A percentile compares a stretch with the other conserved stretches of the same genome.
Evolutionary conservation across 2,329 filamentous ascomycete genomes (phyloP).

Genomic region (Conoideocrella luteorostrata): DNA sequence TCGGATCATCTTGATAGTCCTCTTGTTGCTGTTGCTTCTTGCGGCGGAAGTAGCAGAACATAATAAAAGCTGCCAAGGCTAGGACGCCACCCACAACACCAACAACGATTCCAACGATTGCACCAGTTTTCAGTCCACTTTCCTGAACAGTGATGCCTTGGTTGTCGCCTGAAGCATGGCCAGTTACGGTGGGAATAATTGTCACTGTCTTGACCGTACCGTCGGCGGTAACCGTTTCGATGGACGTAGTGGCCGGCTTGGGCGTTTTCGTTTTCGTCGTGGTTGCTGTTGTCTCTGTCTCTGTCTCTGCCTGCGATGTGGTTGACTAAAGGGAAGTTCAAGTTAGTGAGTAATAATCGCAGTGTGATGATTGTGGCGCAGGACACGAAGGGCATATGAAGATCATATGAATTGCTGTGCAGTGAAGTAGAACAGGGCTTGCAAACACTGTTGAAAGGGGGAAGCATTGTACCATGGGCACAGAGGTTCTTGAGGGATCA

Average conservation of each 20-base stretch:
- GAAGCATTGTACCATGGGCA: background rate
- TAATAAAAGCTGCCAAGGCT: conserved; percentile 26
- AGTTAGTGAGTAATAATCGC: background rate
- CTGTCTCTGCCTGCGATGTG: background rate
- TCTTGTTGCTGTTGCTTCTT: conserved; percentile 37
- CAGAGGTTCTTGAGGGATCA: background rate
- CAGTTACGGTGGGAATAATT: conserved; percentile 35
- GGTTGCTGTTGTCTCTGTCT: conserved; percentile 1
- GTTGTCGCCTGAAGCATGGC: conserved; percentile 11
- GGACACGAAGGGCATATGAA: too few relatives aligned
- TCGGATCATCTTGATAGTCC: conserved; percentile 37
- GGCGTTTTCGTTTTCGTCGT: conserved; percentile 1
- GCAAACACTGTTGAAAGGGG: background rate
- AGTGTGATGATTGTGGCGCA: background rate
- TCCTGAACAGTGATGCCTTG: conserved; percentile 13
- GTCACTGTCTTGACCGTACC: conserved; percentile 51
- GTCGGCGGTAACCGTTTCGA: conserved; percentile 49
- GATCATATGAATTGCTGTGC: too few relatives aligned
- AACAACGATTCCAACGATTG: conserved; percentile 46
- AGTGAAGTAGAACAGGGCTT: too few relatives aligned
- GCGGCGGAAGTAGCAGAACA: conserved; percentile 39
- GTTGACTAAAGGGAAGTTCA: background rate
- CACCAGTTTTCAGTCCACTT: conserved; percentile 35
- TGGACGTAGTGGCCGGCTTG: conserved; percentile 16
- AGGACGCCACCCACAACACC: conserved; percentile 41